These are phyloP conservation scores for Trichoderma asperelloides DNA, from an alignment of 495 filamentous ascomycete genomes.

Conservation along the genomic window DNA sequence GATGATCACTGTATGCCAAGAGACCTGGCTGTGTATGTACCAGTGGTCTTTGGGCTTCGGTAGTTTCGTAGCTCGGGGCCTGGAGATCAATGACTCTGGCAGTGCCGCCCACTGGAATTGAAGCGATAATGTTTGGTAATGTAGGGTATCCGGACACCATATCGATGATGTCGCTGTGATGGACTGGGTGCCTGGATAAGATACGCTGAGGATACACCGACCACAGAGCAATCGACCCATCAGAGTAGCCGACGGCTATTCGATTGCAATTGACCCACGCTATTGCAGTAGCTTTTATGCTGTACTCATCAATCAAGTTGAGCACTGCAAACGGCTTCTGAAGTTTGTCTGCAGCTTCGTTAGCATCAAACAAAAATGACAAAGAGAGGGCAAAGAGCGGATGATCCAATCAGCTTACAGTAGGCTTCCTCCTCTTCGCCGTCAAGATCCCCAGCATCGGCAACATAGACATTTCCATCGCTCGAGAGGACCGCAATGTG, in stretches of 20 bases:
- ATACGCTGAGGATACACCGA: conserved; percentile 33
- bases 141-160: conserved; percentile 40
- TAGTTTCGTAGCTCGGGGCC: conserved; percentile 34
- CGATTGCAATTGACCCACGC: conserved; percentile 42
- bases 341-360: conserved; percentile 27
- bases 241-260: conserved; percentile 35
- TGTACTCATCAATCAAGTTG: conserved; percentile 29
- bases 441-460: conserved; percentile 22
- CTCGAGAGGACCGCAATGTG: conserved; percentile 32
- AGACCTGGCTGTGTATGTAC: conserved; percentile 40
- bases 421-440: conserved; percentile 18
- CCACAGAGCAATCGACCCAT: conserved; percentile 40
- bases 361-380: conserved; percentile 8
- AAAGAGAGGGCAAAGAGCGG: not conserved
- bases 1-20: conserved; percentile 35
- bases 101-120: conserved; percentile 37
- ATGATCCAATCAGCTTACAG: conserved; percentile 20
- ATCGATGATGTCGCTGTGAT: conserved; percentile 37
- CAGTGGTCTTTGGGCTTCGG: conserved; percentile 35
- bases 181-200: conserved; percentile 31
- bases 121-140: conserved; percentile 33
- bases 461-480: conserved; percentile 33
- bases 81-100: conserved; percentile 36
- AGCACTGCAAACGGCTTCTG: conserved; percentile 31
- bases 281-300: conserved; percentile 35